Base-by-base conservation (phyloP, 306 rosid species). In the Dryas octopetala region DNA sequence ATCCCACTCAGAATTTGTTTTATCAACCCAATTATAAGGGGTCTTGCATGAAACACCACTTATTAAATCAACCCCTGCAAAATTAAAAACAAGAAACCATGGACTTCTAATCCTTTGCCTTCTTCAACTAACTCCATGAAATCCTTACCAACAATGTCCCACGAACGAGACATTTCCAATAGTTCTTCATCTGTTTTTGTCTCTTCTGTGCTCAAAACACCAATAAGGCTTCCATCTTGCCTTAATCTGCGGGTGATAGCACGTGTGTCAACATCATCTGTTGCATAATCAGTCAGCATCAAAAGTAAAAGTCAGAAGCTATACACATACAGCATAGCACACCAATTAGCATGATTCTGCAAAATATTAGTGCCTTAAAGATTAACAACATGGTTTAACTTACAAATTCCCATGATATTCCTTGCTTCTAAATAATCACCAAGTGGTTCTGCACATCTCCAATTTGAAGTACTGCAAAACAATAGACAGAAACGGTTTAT, bases 371-470 rank as follows among this genome's bases (percentile, higher is more conserved):
- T 58, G 38, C 67, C 46, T 17, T 9, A 43, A 54, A 32, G 38
- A 59, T 10, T 7, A 52, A 76, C 45, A 46, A 38, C 15, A 13
- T 7, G 43, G 45, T 59, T 62, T n/a, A 76, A 86, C 98, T 91
- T 80, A 95, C 99, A 95, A 71, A 95, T 92, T 84, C 97, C 99
- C 97, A 95, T 95, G 79, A 95, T 79, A 73, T 95, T 95, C 84
- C 97, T 90, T 80, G 86, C 83, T 23, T 78, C 85, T 75, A 95
- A 84, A 89, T 92, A 95, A 86, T 90, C 92, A 43, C 85, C 91
- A 0, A 95, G 89, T 57, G 77, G 75, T 78, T 92, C 78, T 32
- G 78, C 83, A 76, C 91, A 90, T 85, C 99, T 88, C 95, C 96
- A 92, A 81, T 90, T 95, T 54, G 99, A 95, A 65, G 98, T 87